Evolutionary conservation across 2,329 filamentous ascomycete species (phyloP).

Genomic region (Septoria linicola): DNA sequence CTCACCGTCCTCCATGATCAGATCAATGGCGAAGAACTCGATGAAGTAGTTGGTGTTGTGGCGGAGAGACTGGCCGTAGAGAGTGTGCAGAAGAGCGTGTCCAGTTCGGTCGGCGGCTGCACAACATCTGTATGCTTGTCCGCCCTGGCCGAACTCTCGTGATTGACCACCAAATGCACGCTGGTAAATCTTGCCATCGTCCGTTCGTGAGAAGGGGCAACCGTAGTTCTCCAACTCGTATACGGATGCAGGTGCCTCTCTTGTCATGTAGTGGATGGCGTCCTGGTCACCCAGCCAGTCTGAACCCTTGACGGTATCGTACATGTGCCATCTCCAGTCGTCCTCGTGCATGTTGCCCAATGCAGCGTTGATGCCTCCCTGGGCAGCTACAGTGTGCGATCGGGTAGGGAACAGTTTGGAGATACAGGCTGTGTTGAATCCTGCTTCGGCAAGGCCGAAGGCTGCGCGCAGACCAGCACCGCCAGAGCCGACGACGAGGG

Average conservation of each 20-base stretch:
- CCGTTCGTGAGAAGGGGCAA: conserved; percentile 93
- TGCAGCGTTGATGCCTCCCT: conserved; percentile 82
- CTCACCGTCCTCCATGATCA: conserved; percentile 96
- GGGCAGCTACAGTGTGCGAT: conserved; percentile 75
- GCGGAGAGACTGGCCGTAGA: conserved; percentile 93
- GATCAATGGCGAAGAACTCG: conserved; percentile 94
- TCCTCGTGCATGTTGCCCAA: conserved; percentile 97
- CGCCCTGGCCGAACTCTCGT: conserved; percentile 91
- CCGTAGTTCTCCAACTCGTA: conserved; percentile 97
- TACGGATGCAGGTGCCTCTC: conserved; percentile 86
- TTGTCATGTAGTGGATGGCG: conserved; percentile 97
- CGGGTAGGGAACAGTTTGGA: conserved; percentile 81
- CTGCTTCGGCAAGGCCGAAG: conserved; percentile 82
- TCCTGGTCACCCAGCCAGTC: conserved; percentile 98
- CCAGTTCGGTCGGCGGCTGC: conserved; percentile 95
- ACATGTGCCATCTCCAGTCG: conserved; percentile 99
- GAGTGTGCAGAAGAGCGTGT: conserved; percentile 94
- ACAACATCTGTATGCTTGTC: conserved; percentile 96
- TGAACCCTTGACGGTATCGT: conserved; percentile 96
- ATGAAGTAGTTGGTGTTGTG: conserved; percentile 99
- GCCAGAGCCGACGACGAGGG: conserved; percentile 84
- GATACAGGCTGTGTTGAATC: conserved; percentile 87
- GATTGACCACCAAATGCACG: conserved; percentile 98
- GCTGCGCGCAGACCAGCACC: conserved; percentile 78
- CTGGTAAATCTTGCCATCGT: conserved; percentile 97